phyloP scores from a whole-genome alignment of 106 monocot genomes.

The Acorus gramineus region DNA sequence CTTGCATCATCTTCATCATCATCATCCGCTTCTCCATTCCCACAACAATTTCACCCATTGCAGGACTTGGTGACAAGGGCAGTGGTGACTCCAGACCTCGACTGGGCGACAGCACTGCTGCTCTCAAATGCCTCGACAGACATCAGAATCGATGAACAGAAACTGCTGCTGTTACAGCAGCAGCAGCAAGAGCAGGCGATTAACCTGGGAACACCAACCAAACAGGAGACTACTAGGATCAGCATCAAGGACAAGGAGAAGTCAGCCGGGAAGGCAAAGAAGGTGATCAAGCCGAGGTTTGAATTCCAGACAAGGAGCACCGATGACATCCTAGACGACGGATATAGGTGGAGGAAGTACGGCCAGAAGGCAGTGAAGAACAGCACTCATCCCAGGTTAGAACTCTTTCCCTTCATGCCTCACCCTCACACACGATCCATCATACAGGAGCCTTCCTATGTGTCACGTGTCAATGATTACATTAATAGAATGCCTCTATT shows the following conservation, averaged over 20 bases:
- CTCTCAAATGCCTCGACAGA: constrained; percentile 1
- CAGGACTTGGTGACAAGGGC: neutral
- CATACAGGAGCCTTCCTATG: no score
- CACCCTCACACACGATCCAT: no score
- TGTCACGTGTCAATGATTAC: no score
- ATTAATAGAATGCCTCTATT: no score
- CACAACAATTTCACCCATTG: neutral
- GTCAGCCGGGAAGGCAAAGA: constrained; percentile 23
- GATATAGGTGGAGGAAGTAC: constrained; percentile 77
- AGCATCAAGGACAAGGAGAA: constrained; percentile 12
- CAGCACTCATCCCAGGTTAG: constrained; percentile 50
- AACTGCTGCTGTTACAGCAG: neutral
- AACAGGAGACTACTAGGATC: neutral
- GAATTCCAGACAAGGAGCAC: constrained; percentile 68
- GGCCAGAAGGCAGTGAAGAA: constrained; percentile 87
- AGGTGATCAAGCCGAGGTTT: constrained; percentile 38
- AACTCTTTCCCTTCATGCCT: no score
- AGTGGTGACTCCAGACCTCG: neutral
- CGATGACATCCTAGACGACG: constrained; percentile 66
- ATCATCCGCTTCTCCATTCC: constrained; percentile 9
- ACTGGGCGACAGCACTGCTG: constrained; percentile 8
- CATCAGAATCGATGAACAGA: neutral
- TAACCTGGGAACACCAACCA: neutral
- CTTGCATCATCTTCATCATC: constrained; percentile 5
- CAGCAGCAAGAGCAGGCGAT: neutral